Evolutionary conservation across 2,329 filamentous ascomycete species (phyloP).

Genomic region (Fusarium cyanostomum): DNA sequence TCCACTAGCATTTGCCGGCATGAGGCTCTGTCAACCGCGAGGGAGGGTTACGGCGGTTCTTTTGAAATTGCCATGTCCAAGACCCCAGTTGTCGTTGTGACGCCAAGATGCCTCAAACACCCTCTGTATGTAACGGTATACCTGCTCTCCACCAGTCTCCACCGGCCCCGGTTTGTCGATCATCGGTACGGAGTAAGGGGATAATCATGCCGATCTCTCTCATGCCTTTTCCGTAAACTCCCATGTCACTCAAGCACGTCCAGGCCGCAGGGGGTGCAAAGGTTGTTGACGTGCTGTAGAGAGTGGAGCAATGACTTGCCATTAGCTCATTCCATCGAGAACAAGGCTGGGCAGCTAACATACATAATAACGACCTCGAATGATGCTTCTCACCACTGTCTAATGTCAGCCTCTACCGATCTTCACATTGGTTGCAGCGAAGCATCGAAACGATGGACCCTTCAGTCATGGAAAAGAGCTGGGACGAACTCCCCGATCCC

Average conservation of each 20-base stretch:
- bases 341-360: not conserved
- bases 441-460: constrained; percentile 10
- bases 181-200: not conserved
- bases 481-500: constrained; percentile 55
- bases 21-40: not conserved
- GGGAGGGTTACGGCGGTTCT: not conserved
- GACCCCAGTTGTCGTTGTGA: no score
- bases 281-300: no score
- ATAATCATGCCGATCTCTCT: not conserved
- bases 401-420: not conserved
- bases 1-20: not conserved
- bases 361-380: not conserved
- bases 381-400: not conserved
- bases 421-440: not conserved
- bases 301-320: no score
- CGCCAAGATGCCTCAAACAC: not conserved
- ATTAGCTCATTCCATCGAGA: no score
- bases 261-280: no score
- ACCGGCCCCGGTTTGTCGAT: not conserved
- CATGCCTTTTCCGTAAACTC: no score
- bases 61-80: not conserved
- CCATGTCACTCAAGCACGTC: no score
- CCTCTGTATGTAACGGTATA: not conserved
- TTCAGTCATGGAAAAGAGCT: constrained; percentile 20
- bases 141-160: not conserved